Evolutionary conservation across 352 stramenopile species (phyloP).

Genomic region (Pythium brassicae): DNA sequence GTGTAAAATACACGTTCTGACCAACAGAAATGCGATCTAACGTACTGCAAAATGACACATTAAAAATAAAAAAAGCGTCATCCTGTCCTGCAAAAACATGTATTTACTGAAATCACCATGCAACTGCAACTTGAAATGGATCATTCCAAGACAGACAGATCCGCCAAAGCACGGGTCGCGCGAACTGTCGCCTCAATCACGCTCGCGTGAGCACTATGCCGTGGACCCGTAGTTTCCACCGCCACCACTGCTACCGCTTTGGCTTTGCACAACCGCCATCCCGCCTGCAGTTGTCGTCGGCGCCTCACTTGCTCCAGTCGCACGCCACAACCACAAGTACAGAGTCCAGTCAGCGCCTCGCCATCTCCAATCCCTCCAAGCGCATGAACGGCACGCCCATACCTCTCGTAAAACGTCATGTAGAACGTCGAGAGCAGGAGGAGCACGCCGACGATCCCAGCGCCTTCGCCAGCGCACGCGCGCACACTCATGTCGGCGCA

Average conservation of each 20-base stretch:
- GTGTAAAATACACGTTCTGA: too few relatives aligned
- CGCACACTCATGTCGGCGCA: conserved; percentile 56
- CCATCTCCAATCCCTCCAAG: too few relatives aligned
- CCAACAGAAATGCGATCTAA: too few relatives aligned
- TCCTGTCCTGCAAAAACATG: too few relatives aligned
- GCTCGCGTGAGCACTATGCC: not conserved
- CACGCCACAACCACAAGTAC: conserved; percentile 1
- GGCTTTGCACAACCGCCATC: conserved; percentile 18
- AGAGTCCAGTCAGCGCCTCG: not conserved
- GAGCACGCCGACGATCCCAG: conserved; percentile 48
- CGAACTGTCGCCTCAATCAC: not conserved
- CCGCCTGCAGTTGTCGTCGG: conserved; percentile 11
- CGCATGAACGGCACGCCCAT: conserved; percentile 2
- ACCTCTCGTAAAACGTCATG: conserved; percentile 62
- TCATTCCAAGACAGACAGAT: not conserved
- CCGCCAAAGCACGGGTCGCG: too few relatives aligned
- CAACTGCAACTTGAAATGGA: too few relatives aligned
- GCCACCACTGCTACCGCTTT: not conserved
- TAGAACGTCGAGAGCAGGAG: conserved; percentile 47
- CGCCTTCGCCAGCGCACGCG: conserved; percentile 55
- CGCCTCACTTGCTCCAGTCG: conserved; percentile 5
- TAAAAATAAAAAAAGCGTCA: too few relatives aligned
- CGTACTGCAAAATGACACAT: too few relatives aligned
- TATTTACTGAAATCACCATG: too few relatives aligned
- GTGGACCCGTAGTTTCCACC: conserved; percentile 17